phyloP scores from a whole-genome alignment of 352 stramenopile genomes.

The Thalassiosira sp. region DNA sequence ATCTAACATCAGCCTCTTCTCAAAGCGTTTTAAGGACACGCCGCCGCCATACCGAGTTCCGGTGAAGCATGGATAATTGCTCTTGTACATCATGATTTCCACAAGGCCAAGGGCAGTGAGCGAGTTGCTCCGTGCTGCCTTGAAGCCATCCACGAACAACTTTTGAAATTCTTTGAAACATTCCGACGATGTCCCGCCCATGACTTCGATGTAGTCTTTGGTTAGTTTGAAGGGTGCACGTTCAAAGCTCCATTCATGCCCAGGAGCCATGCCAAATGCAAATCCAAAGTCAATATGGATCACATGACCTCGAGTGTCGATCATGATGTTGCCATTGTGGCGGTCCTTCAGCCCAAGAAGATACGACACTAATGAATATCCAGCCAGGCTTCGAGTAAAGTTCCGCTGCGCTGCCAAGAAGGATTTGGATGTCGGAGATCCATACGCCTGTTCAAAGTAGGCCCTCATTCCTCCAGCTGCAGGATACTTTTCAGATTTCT shows the following conservation, averaged over 20 bases:
- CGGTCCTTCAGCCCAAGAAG: conserved; percentile 99
- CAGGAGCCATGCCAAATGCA: conserved; percentile 96
- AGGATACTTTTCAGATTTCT: conserved; percentile 84
- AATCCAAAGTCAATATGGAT: conserved; percentile 99
- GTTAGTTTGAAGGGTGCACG: conserved; percentile 99
- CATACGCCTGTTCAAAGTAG: conserved; percentile 96
- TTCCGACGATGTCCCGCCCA: conserved; percentile 87
- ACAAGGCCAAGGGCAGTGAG: conserved; percentile 82
- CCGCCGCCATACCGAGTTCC: conserved; percentile 73
- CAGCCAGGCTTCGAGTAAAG: conserved; percentile 96
- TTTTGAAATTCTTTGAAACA: conserved; percentile 88
- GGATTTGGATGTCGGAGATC: conserved; percentile 84
- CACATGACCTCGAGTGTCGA: conserved; percentile 97
- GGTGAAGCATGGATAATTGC: conserved; percentile 85
- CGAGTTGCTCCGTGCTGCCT: conserved; percentile 71
- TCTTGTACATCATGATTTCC: conserved; percentile 88
- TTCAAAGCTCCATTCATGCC: conserved; percentile 98
- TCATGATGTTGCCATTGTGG: conserved; percentile 99
- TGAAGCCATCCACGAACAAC: conserved; percentile 80
- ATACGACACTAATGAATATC: conserved; percentile 97
- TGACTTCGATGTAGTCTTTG: conserved; percentile 97
- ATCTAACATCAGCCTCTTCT: conserved; percentile 83
- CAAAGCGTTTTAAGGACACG: conserved; percentile 78
- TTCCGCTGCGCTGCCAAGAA: conserved; percentile 93
- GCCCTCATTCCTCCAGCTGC: conserved; percentile 90